Base-by-base conservation (phyloP, 257 asterid species). In the Datura wrightii region DNA sequence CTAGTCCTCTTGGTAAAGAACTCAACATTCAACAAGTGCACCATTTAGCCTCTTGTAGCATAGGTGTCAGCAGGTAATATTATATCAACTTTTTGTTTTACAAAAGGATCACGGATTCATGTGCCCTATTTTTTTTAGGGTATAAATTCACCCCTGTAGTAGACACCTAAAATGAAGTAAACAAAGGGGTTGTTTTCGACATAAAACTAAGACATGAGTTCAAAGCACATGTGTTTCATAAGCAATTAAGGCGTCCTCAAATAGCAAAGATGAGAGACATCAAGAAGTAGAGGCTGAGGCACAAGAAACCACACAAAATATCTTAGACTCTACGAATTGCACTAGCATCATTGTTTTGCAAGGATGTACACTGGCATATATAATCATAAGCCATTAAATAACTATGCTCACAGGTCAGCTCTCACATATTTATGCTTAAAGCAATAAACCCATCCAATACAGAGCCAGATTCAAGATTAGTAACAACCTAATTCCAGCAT, bases 151-250 rank as follows among this genome's bases (percentile, higher is more conserved):
- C 31, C 31, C 31, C 31, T 24, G 31, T 24, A 53, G 82, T 46
- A 78, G 65, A 52, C 65, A 34, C 82, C 82, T 78, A 52, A 71
- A 78, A 52, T 52, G 82, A 52, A 52, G 82, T 34, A 52, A 78
- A 78, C 63, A 13, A 53, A 52, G 31, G 48, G 46, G 63, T 18
- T 8, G 46, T 52, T 34, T 48, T 74, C 10, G 34, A 52, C 2
- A 5, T n/a, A 72, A 72, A 72, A 72, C n/a, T 72, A 72, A 44
- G 2, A 46, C 44, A 74, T 31, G 63, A 52, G 63, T 78, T 52
- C 44, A 34, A 78, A 34, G 65, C 62, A 44, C 37, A 42, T 8
- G 13, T 70, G 55, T 42, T 70, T 13, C 56, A n/a, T 71, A 44
- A 42, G 79, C 31, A 71, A 44, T 34, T 78, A 31, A 78, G 59